Evolutionary conservation across 1,284 basidiomycete species (phyloP).

Genomic region (Microbotryum intermedium): DNA sequence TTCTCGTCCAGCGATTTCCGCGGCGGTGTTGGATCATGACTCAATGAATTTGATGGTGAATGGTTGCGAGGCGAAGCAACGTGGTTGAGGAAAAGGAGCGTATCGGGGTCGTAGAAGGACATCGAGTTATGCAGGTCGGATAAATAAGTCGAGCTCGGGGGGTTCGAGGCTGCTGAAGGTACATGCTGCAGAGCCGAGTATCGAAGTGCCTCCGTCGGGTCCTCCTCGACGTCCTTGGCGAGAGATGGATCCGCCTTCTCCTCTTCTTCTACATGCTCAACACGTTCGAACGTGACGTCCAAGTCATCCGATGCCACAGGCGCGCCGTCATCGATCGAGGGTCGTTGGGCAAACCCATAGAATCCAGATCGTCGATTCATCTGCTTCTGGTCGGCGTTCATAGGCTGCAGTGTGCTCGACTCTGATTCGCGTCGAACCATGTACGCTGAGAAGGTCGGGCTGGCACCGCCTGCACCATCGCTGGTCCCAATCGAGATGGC

Average conservation of each 20-base stretch:
- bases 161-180: neutral
- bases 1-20: neutral
- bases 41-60: neutral
- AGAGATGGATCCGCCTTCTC: neutral
- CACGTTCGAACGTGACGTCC: neutral
- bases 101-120: conserved; percentile 68
- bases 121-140: conserved; percentile 20
- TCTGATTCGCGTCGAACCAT: too few relatives aligned
- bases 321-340: conserved; percentile 1
- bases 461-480: too few relatives aligned
- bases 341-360: conserved; percentile 25
- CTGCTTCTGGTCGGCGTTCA: neutral
- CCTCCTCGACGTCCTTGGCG: neutral
- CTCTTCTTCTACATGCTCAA: neutral
- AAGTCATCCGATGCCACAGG: neutral
- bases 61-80: conserved; percentile 25
- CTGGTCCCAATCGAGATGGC: too few relatives aligned
- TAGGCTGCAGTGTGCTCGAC: too few relatives aligned
- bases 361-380: conserved; percentile 33
- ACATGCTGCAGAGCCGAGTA: neutral
- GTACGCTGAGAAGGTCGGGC: too few relatives aligned
- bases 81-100: conserved; percentile 47
- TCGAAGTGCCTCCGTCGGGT: neutral
- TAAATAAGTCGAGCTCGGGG: conserved; percentile 1
- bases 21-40: neutral